Base-by-base conservation (phyloP, 2,329 filamentous ascomycete genomes). In the Lachnellula willkommii region DNA sequence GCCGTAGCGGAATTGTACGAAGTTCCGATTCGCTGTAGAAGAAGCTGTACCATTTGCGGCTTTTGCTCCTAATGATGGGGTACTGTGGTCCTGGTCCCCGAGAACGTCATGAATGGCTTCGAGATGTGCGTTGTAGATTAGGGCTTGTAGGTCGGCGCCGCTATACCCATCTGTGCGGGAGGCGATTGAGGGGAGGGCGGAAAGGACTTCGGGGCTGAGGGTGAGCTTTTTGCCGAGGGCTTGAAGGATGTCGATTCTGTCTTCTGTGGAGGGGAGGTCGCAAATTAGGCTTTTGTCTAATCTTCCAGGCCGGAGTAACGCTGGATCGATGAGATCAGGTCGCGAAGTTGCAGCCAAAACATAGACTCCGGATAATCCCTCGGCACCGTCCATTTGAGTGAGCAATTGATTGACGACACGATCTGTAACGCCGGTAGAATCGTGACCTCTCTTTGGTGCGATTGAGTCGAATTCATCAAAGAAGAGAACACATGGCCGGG, bases 381-480 rank as follows among this genome's bases (percentile, higher is more conserved):
- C 95, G 0, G 94, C 94, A 68, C 94, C 94, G 68, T 99, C 94
- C 94, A 99, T 99, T 72, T 97, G 93, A 0, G 95, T 99, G 11
- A 99, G 81, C 55, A 99, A 84, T 77, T 99, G 95, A 71, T 99
- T 99, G 65, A 99, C 94, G 0, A 99, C 95, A 39, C 95, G 85
- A 72, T 99, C 95, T 0, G 94, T 99, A n/a, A 99, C 95, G 62
- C 95, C 94, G 0, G 94, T 99, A 1, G 88, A 94, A 71, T 99
- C 95, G 69, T 99, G 94, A 0, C 94, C 94, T 74, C 94, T 83
- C 73, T 97, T 99, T 2, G 94, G 94, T 0, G 95, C 95, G 61
- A 99, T 97, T 40, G 89, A 92, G 74, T 99, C 94, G 68, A 99
- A 99, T 71, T 99, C 94, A 69, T 99, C 94, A 69, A 99, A 99